Evolutionary conservation across 768 basidiomycete genomes (phyloP), one percentile per base, ranked within the genome.

Genomic region (Collybiopsis luxurians): DNA sequence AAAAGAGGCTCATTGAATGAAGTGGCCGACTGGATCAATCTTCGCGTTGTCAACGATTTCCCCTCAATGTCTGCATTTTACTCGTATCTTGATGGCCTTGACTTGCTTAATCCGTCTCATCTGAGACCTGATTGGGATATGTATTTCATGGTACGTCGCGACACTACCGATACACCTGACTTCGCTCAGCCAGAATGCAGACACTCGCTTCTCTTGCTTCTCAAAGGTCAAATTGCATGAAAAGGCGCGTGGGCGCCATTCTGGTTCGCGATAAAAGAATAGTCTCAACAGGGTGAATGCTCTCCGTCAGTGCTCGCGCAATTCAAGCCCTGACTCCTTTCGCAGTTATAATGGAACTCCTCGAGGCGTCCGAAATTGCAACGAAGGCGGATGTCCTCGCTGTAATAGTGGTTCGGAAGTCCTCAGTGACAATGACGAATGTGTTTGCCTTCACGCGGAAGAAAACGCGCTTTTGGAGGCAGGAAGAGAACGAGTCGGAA

Each of bases 381-480:
- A 86, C 63, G 85, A 91, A 76, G 97, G 96, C 6, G 96, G 97
- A 17, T 99, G 97, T 69, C 61, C 75, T 3, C 79, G 84, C 27
- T 99, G 97, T 71, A 89, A 89, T 64, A 82, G 79, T 19, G 75
- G 73, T 2, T 72, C 73, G 10, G 65, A 69, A 46, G 70, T 75
- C 2, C 71, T 71, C 26, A 77, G 81, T 38, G 74, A 73, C 48
- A 72, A 83, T 15, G 79, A 84, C 49, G 92, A 92, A 67, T 99
- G 97, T 65, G 76, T 98, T 2, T 99, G 97, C 66, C 74, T 99
- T 10, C 97, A 99, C 68, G 97, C 97, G 0, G 97, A 99, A 72
- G 97, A 99, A 73, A 99, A 98, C 66, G 97, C 96, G 0, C 76
- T 98, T 13, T 72, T 98, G 2, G 96, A 98, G 74, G 94, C 94